These are phyloP conservation scores for Huntiella abstrusa DNA, from an alignment of 2,329 filamentous ascomycete genomes.

Conservation along the genomic window DNA sequence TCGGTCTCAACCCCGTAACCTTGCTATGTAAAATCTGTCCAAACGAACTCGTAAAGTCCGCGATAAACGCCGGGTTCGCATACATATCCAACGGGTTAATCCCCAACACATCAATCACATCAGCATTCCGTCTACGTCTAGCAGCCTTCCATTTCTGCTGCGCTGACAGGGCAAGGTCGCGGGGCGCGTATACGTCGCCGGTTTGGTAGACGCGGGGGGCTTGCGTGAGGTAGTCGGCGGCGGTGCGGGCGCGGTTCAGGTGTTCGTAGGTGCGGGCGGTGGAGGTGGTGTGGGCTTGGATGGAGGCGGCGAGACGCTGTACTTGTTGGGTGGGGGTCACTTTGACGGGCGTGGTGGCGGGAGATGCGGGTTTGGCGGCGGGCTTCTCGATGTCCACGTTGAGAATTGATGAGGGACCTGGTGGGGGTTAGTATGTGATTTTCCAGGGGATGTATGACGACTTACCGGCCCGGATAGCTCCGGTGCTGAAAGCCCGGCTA, in stretches of 20 bases:
- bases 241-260: conserved; percentile 18
- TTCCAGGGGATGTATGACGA: conserved; percentile 1
- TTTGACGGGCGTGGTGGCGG: conserved; percentile 1
- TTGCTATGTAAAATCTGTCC: conserved; percentile 66
- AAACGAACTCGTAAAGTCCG: conserved; percentile 68
- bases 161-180: conserved; percentile 63
- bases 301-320: conserved; percentile 12
- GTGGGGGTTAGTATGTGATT: neutral
- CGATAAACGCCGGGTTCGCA: conserved; percentile 88
- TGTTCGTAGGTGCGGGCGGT: conserved; percentile 13
- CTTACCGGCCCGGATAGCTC: neutral
- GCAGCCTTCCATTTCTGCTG: conserved; percentile 59
- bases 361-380: conserved; percentile 13
- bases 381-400: conserved; percentile 11
- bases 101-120: conserved; percentile 63
- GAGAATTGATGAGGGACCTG: neutral
- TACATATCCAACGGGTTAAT: conserved; percentile 73
- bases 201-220: conserved; percentile 50
- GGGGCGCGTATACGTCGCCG: conserved; percentile 80
- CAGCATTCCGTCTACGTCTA: conserved; percentile 33
- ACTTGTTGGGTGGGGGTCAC: conserved; percentile 7
- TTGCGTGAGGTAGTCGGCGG: conserved; percentile 39
- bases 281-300: conserved; percentile 12
- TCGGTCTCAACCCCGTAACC: conserved; percentile 61
- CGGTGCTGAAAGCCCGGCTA: conserved; percentile 6